Base-by-base conservation (phyloP, 345 rosid species). In the Reutealis trisperma region DNA sequence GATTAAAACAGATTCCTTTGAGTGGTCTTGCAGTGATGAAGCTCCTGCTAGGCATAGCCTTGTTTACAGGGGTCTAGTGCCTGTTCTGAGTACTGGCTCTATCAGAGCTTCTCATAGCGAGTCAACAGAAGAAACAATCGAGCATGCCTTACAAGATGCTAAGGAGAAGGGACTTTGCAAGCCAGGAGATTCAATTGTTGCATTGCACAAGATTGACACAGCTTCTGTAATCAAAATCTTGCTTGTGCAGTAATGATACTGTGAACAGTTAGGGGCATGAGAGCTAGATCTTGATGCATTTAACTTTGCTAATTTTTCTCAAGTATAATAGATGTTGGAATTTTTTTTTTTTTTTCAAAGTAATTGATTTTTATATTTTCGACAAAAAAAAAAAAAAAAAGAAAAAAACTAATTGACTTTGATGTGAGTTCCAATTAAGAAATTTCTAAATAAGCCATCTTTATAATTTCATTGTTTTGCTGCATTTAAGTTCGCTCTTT, bases 1-100 rank as follows among this genome's bases (percentile, higher is more conserved):
- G 70, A 67, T 81, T 3, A 65, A n/a, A 37, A 75, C 78, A 6
- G 79, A 78, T 61, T 75, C 62, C 10, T 78, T 84, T 63, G 78
- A 76, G 62, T 81, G 87, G 87, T 49, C 78, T 1, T 78, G 84
- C 62, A 81, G 87, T 41, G 79, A 76, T 52, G 87, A 72, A 57
- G 19, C 68, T 58, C 87, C 87, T 6, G 87, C 87, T 22, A 84
- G 83, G 73, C 84, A 84, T 13, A 78, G 84, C 73, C 87, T 84
- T 45, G 59, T 84, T 41, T 78, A 66, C 75, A 0, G 87, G 32
- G 84, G 84, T 2, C 49, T 84, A 4, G 70, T 81, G 34, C 87
- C 87, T 3, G 76, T 81, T 68, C 57, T 81, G 72, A 65, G 63
- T 49, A 44, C 80, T 22, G 80, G 75, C 7, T 69, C 80, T 4